A percentile compares a stretch with the other conserved stretches of the same genome.
Conservation (phyloP, 2,329 filamentous ascomycete species). For the Chaetothyriales sp. region DNA sequence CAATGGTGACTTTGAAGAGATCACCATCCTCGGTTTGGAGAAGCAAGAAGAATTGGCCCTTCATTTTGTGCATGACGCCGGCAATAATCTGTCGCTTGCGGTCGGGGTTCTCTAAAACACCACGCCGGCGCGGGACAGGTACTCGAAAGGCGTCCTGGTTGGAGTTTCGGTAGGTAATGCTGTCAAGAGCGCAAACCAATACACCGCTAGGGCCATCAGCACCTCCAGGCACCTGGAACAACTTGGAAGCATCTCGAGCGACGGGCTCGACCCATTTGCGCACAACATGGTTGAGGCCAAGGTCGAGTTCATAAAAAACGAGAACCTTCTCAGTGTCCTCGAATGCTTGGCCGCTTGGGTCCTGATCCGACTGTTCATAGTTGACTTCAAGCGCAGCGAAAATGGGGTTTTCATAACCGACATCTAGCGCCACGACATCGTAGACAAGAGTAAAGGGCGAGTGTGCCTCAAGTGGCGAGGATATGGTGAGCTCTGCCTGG, state of each 20-base stretch:
- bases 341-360: slow-evolving; percentile 68
- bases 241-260: slow-evolving; percentile 70
- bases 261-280: slow-evolving; percentile 92
- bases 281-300: slow-evolving; percentile 93
- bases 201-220: slow-evolving; percentile 89
- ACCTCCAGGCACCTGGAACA: slow-evolving; percentile 92
- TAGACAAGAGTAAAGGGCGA: slow-evolving; percentile 84
- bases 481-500: slow-evolving; percentile 89
- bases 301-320: slow-evolving; percentile 93
- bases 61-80: slow-evolving; percentile 95
- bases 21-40: slow-evolving; percentile 96
- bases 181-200: slow-evolving; percentile 85
- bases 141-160: slow-evolving; percentile 83
- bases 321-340: slow-evolving; percentile 75
- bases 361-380: slow-evolving; percentile 80
- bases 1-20: slow-evolving; percentile 87
- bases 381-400: slow-evolving; percentile 92
- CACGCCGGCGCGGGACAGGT: slow-evolving; percentile 71
- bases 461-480: slow-evolving; percentile 90
- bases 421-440: slow-evolving; percentile 73
- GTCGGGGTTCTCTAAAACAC: slow-evolving; percentile 79
- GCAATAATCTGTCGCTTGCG: slow-evolving; percentile 75
- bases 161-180: slow-evolving; percentile 90
- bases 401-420: slow-evolving; percentile 91
- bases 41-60: slow-evolving; percentile 93